Percentiles rank a stretch among this genome's conserved stretches.
Evolutionary conservation across 2,329 filamentous ascomycete species (phyloP).

Genomic region (Pseudogymnoascus sp.): DNA sequence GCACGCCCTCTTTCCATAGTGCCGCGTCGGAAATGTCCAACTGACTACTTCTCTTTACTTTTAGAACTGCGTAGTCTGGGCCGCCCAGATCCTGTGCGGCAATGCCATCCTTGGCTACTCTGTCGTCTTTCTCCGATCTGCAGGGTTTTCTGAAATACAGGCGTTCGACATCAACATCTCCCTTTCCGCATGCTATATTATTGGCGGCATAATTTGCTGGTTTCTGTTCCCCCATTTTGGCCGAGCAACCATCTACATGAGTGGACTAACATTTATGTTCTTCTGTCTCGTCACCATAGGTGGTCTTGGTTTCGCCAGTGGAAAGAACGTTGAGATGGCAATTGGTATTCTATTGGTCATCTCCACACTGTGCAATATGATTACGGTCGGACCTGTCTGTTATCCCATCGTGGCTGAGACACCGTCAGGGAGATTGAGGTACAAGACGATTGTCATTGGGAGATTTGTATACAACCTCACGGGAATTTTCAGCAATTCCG

Average conservation of each 20-base stretch:
- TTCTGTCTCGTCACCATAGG: conserved; percentile 56
- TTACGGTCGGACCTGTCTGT: conserved; percentile 28
- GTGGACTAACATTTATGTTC: conserved; percentile 33
- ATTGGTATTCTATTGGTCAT: conserved; percentile 28
- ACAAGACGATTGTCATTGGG: conserved; percentile 22
- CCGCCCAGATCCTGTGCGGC: conserved; percentile 32
- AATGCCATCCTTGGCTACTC: conserved; percentile 31
- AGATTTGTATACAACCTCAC: conserved; percentile 23
- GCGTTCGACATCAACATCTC: conserved; percentile 34
- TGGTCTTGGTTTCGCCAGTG: conserved; percentile 80
- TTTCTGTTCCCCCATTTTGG: conserved; percentile 33
- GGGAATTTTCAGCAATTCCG: conserved; percentile 22
- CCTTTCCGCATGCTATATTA: conserved; percentile 33
- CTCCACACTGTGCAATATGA: conserved; percentile 28
- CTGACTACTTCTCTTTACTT: not conserved
- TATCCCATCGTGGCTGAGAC: conserved; percentile 23
- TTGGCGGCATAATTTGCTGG: conserved; percentile 34
- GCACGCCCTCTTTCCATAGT: not conserved
- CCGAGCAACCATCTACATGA: conserved; percentile 34
- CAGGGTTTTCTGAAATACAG: conserved; percentile 30
- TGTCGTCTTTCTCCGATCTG: conserved; percentile 32
- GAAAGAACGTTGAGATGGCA: conserved; percentile 40
- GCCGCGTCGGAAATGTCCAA: not conserved
- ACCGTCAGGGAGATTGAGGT: conserved; percentile 19
- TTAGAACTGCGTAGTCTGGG: conserved; percentile 33